These are phyloP conservation scores for Rhodomyrtus tomentosa DNA, from an alignment of 345 rosid genomes.

Conservation along the genomic window DNA sequence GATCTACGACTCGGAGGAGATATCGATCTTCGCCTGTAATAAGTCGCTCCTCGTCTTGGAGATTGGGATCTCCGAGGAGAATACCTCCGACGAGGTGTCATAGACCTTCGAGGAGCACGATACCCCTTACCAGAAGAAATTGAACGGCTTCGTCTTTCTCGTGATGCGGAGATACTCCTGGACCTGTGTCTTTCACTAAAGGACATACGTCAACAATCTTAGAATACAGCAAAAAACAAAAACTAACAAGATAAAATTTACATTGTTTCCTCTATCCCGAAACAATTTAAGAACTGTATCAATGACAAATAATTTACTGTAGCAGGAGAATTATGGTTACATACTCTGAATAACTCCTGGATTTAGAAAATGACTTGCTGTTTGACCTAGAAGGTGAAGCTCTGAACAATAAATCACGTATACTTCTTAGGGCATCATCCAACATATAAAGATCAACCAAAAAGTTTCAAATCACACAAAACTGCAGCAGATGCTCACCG, in stretches of 20 bases:
- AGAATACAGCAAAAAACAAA: neutral
- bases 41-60: constrained; percentile 15
- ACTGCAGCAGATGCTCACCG: constrained; percentile 9
- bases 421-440: neutral
- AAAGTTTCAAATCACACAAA: neutral
- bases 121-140: constrained; percentile 18
- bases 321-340: neutral
- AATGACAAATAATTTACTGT: neutral
- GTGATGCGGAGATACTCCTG: constrained; percentile 72
- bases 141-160: constrained; percentile 16
- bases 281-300: neutral
- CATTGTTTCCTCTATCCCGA: neutral
- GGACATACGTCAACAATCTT: neutral
- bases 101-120: constrained; percentile 31
- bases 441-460: neutral
- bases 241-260: neutral
- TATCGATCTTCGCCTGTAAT: constrained; percentile 25
- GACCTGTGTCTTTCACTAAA: constrained; percentile 32
- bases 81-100: constrained; percentile 27
- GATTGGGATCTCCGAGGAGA: constrained; percentile 36
- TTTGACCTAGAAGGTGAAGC: constrained; percentile 34
- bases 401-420: constrained; percentile 23
- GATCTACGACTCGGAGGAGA: constrained; percentile 21
- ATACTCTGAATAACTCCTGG: constrained; percentile 60
- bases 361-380: constrained; percentile 49